Evolutionary conservation across 2,329 filamentous ascomycete genomes (phyloP).

Genomic region (Fonsecaea multimorphosa): DNA sequence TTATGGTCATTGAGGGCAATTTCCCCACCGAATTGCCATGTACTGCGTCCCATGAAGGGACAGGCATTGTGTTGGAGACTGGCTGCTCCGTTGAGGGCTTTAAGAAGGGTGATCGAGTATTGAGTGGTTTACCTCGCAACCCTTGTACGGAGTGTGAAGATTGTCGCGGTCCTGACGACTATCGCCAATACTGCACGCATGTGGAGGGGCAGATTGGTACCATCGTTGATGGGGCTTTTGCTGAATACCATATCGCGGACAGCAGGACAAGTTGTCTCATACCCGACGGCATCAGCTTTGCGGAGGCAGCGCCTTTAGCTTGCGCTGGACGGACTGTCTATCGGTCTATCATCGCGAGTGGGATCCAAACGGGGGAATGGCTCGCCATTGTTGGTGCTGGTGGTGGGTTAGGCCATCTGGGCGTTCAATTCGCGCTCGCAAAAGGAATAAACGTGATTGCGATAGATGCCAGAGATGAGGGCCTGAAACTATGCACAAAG

Average conservation of each 20-base stretch:
- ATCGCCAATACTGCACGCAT: constrained; percentile 59
- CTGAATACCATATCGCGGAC: constrained; percentile 62
- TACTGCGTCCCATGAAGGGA: constrained; percentile 63
- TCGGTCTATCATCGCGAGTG: constrained; percentile 52
- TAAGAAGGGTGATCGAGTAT: constrained; percentile 59
- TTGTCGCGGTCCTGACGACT: constrained; percentile 56
- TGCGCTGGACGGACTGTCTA: constrained; percentile 63
- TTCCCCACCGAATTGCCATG: constrained; percentile 56
- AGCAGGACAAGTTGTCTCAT: constrained; percentile 53
- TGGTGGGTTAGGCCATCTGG: constrained; percentile 61
- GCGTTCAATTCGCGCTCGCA: constrained; percentile 59
- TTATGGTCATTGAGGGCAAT: constrained; percentile 59
- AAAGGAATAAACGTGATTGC: constrained; percentile 60
- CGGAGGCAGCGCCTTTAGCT: constrained; percentile 61
- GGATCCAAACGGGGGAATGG: constrained; percentile 44
- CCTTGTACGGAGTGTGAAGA: constrained; percentile 61
- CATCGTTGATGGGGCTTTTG: constrained; percentile 59
- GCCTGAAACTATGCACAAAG: constrained; percentile 54
- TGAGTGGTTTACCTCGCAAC: constrained; percentile 61
- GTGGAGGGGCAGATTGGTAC: constrained; percentile 57
- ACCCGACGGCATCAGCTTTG: constrained; percentile 57
- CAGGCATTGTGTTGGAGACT: constrained; percentile 52
- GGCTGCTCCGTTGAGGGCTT: constrained; percentile 49
- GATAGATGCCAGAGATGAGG: constrained; percentile 62
- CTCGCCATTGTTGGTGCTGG: constrained; percentile 57